Evolutionary conservation across 352 stramenopile species (phyloP), one percentile per base, ranked within the genome.

Genomic region (Globisporangium megalacanthum): DNA sequence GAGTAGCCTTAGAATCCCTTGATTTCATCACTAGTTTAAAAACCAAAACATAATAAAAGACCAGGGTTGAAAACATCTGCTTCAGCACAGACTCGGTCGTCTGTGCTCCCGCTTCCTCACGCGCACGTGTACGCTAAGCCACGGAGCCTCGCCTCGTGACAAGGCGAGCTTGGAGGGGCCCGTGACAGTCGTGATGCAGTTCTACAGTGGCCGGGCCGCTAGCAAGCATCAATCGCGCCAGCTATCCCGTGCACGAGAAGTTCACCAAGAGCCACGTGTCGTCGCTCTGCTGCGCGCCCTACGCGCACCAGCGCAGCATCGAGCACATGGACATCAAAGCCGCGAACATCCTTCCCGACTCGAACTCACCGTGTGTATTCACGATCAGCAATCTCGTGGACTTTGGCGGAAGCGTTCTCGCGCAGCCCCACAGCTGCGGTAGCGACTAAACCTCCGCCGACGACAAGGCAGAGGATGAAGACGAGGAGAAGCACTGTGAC

Each of bases 241-340:
- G 44, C 8, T 72, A 72, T 0, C 46, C 68, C 6, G 52, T 84
- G 3, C 45, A 61, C 14, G 70, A 88, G 57, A 52, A 49, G 13
- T 31, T 69, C 44, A 67, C 73, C 1, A 69, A 71, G 45, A 64
- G 35, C 3, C 69, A 86, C 22, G 56, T 83, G 41, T 49, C 75
- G 4, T 72, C 64, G 11, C 66, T 88, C 6, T 86, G 76, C 37
- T 57, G 68, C n/a, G 74, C 72, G 22, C 64, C 86, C 22, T 68
- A 66, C 35, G 36, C 79, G 44, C 64, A 89, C 57, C 66, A 72
- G 54, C 60, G 84, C 49, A 33, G 64, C 36, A 69, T 89, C 19
- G 58, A 87, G 33, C 78, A 87, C 48, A 53, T 89, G 52, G 76
- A 89, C 58, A 64, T 89, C 45, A 89, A 86, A 59, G 72, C 76